Evolutionary conservation across 805 yeast species (phyloP).

Genomic region (Naumovozyma dairenensis): DNA sequence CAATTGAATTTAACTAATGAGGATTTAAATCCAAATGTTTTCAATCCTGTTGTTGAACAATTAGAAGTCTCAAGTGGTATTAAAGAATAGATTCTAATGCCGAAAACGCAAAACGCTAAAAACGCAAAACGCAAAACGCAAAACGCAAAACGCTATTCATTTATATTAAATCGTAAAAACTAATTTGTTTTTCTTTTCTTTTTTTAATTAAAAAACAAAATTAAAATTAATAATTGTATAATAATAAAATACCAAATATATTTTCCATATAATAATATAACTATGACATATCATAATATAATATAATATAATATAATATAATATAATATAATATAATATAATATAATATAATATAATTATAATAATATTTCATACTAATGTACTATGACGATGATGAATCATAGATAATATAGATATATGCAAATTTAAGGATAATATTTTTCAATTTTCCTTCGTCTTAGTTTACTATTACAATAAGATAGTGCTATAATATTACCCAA

Average conservation of each 20-base stretch:
- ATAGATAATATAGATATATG: too few relatives aligned
- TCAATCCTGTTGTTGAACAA: conserved; percentile 51
- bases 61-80: conserved; percentile 65
- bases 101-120: neutral
- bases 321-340: too few relatives aligned
- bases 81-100: conserved; percentile 6
- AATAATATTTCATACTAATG: too few relatives aligned
- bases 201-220: neutral
- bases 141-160: neutral
- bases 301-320: neutral
- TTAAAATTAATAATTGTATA: neutral
- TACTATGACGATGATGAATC: too few relatives aligned
- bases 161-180: neutral
- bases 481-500: too few relatives aligned
- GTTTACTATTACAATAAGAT: too few relatives aligned
- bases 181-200: too few relatives aligned
- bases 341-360: too few relatives aligned
- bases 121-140: too few relatives aligned
- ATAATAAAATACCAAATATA: neutral
- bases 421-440: too few relatives aligned
- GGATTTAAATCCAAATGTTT: conserved; percentile 58
- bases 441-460: too few relatives aligned
- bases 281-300: neutral
- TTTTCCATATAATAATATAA: neutral
- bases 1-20: conserved; percentile 56